Conservation (phyloP, 495 filamentous ascomycete genomes). For the Corynascus novoguineensis region DNA sequence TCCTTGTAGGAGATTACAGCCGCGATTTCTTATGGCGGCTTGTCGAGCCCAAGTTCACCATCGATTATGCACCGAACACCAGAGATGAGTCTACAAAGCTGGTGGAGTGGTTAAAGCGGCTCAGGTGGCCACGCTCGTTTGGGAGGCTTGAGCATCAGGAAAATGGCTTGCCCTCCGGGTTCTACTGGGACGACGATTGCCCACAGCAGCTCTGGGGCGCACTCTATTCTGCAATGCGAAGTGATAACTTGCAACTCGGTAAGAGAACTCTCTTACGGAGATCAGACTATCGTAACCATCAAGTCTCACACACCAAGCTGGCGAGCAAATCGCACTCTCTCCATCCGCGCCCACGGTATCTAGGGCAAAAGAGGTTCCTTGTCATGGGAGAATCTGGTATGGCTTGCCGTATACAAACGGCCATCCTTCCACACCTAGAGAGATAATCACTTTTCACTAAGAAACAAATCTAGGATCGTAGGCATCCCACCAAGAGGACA, state of each 20-base stretch:
- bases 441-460: too few species aligned
- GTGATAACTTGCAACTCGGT: too few species aligned
- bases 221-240: too few species aligned
- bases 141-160: not conserved
- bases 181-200: not conserved
- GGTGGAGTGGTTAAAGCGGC: not conserved
- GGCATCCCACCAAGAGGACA: not conserved
- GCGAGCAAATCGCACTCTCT: not conserved
- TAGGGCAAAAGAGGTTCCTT: not conserved
- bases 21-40: too few species aligned
- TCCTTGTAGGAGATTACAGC: too few species aligned
- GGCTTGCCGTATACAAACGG: too few species aligned
- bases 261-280: too few species aligned
- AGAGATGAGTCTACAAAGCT: not conserved
- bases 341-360: not conserved
- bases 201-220: not conserved
- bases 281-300: too few species aligned
- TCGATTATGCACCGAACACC: not conserved
- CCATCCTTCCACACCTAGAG: too few species aligned
- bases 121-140: not conserved
- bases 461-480: not conserved
- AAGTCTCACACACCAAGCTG: too few species aligned
- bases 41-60: not conserved
- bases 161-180: not conserved
- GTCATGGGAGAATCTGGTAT: not conserved